These are phyloP conservation scores for Leucocoprinus birnbaumii DNA, from an alignment of 768 basidiomycete species.

Conservation along the genomic window DNA sequence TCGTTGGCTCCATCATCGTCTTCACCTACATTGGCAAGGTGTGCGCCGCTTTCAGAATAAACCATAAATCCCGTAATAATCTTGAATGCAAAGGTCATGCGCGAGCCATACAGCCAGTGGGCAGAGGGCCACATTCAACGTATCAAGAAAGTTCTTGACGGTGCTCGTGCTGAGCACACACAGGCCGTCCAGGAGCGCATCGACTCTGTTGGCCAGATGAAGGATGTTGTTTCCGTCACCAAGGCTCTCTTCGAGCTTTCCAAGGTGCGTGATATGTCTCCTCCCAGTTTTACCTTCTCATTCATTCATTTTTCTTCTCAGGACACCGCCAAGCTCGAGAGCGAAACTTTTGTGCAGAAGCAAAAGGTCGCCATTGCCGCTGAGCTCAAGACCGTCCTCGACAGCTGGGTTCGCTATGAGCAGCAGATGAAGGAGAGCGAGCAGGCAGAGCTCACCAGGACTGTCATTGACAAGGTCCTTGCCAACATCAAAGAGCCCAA, in stretches of 20 bases:
- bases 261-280: slow-evolving; percentile 52
- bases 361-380: slow-evolving; percentile 85
- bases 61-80: too few species aligned
- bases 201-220: slow-evolving; percentile 87
- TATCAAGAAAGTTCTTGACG: slow-evolving; percentile 78
- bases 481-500: slow-evolving; percentile 83
- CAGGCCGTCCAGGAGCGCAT: slow-evolving; percentile 93
- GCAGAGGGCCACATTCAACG: slow-evolving; percentile 84
- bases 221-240: slow-evolving; percentile 92
- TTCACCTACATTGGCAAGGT: slow-evolving; percentile 82
- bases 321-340: slow-evolving; percentile 92
- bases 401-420: slow-evolving; percentile 98
- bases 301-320: slow-evolving; percentile 30
- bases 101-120: slow-evolving; percentile 91
- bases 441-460: slow-evolving; percentile 87
- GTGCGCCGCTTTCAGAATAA: too few species aligned
- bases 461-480: slow-evolving; percentile 86
- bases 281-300: not conserved
- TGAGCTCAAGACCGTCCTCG: slow-evolving; percentile 92
- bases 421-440: slow-evolving; percentile 96
- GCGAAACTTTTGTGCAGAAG: slow-evolving; percentile 83
- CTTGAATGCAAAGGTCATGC: slow-evolving; percentile 50
- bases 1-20: slow-evolving; percentile 80
- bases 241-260: slow-evolving; percentile 88
- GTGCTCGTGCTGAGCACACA: slow-evolving; percentile 86